Evolutionary conservation across 441 rosid species (phyloP).

Genomic region (Mallotus japonicus): DNA sequence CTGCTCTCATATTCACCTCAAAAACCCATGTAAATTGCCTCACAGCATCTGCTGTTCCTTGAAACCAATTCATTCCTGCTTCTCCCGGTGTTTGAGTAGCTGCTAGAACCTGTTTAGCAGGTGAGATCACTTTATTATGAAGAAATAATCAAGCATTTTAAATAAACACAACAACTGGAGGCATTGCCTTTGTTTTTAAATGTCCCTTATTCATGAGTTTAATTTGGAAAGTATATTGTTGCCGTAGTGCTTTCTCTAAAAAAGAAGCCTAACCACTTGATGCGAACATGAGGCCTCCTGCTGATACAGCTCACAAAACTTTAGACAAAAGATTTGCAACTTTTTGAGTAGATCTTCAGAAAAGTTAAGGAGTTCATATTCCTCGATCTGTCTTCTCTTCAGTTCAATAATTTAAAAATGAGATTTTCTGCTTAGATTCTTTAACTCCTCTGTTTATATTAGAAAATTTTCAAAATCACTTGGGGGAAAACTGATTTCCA

Average conservation of each 20-base stretch:
- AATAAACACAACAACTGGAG: not conserved
- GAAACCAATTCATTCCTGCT: conserved; percentile 84
- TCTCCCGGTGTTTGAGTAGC: conserved; percentile 98
- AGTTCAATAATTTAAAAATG: not conserved
- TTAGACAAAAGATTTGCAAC: not conserved
- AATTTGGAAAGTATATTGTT: not conserved
- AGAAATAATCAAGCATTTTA: not conserved
- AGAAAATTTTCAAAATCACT: not conserved
- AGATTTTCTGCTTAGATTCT: not conserved
- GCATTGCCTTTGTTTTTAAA: not conserved
- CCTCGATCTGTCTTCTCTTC: too few relatives aligned
- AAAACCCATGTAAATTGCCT: conserved; percentile 93
- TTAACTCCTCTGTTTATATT: not conserved
- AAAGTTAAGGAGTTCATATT: too few relatives aligned
- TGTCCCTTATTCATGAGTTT: not conserved
- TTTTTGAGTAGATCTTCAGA: too few relatives aligned
- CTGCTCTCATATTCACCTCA: conserved; percentile 50
- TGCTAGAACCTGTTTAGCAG: conserved; percentile 68
- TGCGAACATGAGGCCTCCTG: too few relatives aligned
- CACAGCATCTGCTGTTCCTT: conserved; percentile 99
- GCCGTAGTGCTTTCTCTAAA: not conserved
- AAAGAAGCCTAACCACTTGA: not conserved
- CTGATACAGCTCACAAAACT: not conserved
- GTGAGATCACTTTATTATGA: conserved; percentile 8
- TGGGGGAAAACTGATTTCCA: not conserved